Evolutionary conservation across 139 green algal species (phyloP).

Genomic region (Chlamydomonas sphaeroides): DNA sequence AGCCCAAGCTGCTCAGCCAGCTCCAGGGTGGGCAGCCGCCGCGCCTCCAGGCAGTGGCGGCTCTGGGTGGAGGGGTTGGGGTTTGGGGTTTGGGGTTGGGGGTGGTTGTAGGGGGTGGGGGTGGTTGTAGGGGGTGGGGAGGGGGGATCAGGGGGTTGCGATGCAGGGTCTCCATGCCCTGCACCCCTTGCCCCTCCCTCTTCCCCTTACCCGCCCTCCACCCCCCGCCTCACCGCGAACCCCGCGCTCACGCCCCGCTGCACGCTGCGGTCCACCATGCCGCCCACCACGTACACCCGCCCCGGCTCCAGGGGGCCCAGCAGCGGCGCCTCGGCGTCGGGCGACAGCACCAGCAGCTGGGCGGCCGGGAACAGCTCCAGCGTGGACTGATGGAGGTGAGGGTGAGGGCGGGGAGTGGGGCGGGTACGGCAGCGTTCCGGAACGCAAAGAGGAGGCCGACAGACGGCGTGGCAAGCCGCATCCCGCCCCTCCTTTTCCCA

Average conservation of each 20-base stretch:
- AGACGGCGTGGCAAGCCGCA: too few relatives aligned
- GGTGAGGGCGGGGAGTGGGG: background rate
- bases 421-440: background rate
- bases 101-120: background rate
- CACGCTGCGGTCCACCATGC: constrained; percentile 48
- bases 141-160: background rate
- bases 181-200: background rate
- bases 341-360: constrained; percentile 30
- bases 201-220: background rate
- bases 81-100: background rate
- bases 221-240: background rate
- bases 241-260: constrained; percentile 14
- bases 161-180: background rate
- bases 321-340: constrained; percentile 47
- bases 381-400: background rate
- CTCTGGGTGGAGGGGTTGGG: background rate
- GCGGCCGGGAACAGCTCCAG: background rate
- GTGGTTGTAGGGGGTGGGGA: background rate
- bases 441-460: too few relatives aligned
- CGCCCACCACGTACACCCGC: constrained; percentile 46
- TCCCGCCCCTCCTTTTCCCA: too few relatives aligned
- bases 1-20: constrained; percentile 39
- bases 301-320: background rate
- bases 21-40: constrained; percentile 40
- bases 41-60: background rate